Evolutionary conservation across 2,329 filamentous ascomycete species (phyloP).

Genomic region (Sporothrix pseudoabietina): DNA sequence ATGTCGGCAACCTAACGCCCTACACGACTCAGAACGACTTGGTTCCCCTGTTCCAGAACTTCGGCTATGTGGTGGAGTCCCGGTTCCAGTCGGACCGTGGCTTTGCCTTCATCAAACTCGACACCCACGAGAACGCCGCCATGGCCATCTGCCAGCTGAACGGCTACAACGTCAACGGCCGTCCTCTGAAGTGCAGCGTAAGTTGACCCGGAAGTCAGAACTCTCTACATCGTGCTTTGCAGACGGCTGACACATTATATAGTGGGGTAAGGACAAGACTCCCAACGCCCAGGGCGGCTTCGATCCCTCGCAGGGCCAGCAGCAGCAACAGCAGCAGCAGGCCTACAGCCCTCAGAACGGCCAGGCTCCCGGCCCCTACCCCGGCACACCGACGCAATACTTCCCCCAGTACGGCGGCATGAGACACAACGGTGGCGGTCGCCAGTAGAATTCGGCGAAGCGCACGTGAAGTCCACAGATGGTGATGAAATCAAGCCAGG

Average conservation of each 20-base stretch:
- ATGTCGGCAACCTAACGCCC: constrained; percentile 91
- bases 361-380: constrained; percentile 67
- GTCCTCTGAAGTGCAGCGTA: constrained; percentile 98
- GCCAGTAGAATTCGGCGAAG: constrained; percentile 57
- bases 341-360: constrained; percentile 72
- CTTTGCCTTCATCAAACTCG: constrained; percentile 99
- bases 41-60: constrained; percentile 98
- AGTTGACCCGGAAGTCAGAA: constrained; percentile 47
- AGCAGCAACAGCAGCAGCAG: constrained; percentile 49
- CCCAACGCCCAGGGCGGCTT: constrained; percentile 72
- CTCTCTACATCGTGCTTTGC: background rate
- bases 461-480: background rate
- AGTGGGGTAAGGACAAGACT: constrained; percentile 99
- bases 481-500: background rate
- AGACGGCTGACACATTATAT: constrained; percentile 12
- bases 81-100: constrained; percentile 97
- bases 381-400: constrained; percentile 76
- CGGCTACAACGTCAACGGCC: constrained; percentile 95
- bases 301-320: constrained; percentile 61
- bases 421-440: constrained; percentile 46
- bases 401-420: constrained; percentile 78
- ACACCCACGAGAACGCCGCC: constrained; percentile 94
- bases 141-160: constrained; percentile 98
- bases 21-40: constrained; percentile 97
- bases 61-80: constrained; percentile 95